Evolutionary conservation across 805 yeast genomes (phyloP), one percentile per base, ranked within the genome.

Genomic region (Saturnispora quitensis): DNA sequence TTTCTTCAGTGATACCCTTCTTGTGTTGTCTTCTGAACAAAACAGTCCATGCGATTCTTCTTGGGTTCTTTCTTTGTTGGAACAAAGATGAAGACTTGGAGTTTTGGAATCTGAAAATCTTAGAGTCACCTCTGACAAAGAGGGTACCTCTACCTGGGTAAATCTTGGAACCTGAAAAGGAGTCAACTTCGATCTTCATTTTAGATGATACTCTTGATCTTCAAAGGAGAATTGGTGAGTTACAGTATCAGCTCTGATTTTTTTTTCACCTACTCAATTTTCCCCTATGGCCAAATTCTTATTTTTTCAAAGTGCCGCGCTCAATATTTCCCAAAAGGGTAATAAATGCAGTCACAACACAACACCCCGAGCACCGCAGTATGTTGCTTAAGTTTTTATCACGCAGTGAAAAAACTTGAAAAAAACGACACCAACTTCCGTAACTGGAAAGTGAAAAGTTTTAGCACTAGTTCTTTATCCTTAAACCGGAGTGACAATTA

Each of bases 121-220:
- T 93, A 73, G 98, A 90, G 89, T 93, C 99, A 70, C 98, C 98
- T 80, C 99, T 89, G 77, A 93, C 89, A 73, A 88, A 93, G 75
- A 93, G 84, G 74, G 95, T 89, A 79, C 99, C 98, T 84, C 97
- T 89, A 80, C 99, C 99, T 82, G 99, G 99, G 95, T 91, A 93
- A 84, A 93, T 91, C 81, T 91, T 93, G 72, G 91, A 78, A 77
- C 99, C 99, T 70, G 99, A 91, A 82, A 93, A 93, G 73, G 98
- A 87, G 78, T 93, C 98, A 81, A 91, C 80, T 86, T 93, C 99
- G 78, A 93, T 88, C 96, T 93, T 93, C 99, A 93, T 93, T 75
- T 51, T 50, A 35, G 44, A 31, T 31, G 36, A 15, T 33, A 33
- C 40, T 20, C 28, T 38, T 28, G 33, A 31, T 31, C 34, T 31